A percentile compares a stretch with the other conserved stretches of the same genome.
Evolutionary conservation across 495 filamentous ascomycete genomes (phyloP).

Genomic region (Aspergillus ellipticus): DNA sequence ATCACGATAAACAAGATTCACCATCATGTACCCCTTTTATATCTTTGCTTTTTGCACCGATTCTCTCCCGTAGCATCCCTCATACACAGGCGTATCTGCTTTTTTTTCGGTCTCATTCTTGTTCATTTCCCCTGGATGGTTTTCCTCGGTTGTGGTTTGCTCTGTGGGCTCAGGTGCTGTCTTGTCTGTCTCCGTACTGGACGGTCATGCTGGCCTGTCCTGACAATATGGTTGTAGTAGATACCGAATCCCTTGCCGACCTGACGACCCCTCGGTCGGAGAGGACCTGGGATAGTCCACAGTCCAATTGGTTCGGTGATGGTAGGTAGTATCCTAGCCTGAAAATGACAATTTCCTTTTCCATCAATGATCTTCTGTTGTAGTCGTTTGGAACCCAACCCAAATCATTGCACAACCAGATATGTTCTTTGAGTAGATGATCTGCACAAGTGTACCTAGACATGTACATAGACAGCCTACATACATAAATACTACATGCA

Average conservation of each 20-base stretch:
- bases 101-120: constrained; percentile 28
- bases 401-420: too few species aligned
- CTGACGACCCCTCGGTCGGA: not conserved
- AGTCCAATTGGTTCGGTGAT: constrained; percentile 8
- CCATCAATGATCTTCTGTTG: not conserved
- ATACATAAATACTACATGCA: too few species aligned
- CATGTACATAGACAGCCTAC: too few species aligned
- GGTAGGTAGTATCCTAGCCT: constrained; percentile 12
- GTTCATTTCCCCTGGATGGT: constrained; percentile 6
- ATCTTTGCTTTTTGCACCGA: constrained; percentile 13
- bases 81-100: constrained; percentile 47
- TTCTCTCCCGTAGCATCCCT: constrained; percentile 34
- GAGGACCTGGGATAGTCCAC: not conserved
- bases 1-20: constrained; percentile 56
- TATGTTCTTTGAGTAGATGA: too few species aligned
- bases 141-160: constrained; percentile 4
- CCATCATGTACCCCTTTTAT: constrained; percentile 53
- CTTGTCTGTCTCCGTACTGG: not conserved
- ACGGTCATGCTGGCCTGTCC: not conserved
- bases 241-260: not conserved
- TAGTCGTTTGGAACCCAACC: too few species aligned
- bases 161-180: constrained; percentile 1
- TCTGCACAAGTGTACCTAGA: too few species aligned
- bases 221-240: not conserved
- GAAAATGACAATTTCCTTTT: constrained; percentile 11